Conservation (phyloP, 176 grass and related monocot genomes). For the Oryza coarctata region DNA sequence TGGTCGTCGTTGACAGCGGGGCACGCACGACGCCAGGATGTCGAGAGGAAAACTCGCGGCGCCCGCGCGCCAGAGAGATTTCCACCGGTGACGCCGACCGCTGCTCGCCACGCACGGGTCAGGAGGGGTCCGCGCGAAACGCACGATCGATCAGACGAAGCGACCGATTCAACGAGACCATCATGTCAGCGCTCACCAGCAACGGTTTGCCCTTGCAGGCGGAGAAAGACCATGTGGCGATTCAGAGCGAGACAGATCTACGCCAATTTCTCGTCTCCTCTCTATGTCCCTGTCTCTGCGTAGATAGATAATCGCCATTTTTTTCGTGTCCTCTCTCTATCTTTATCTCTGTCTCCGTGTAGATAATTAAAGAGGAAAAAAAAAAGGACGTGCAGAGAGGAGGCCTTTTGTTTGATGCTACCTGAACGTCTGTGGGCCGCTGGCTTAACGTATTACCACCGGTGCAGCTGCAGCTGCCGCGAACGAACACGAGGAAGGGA, state of each 20-base stretch:
- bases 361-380: too few species aligned
- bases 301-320: background rate
- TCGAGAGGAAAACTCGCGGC: background rate
- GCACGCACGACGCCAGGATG: background rate
- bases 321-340: too few species aligned
- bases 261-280: background rate
- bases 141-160: too few species aligned
- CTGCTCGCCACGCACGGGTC: background rate
- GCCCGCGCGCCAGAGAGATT: background rate
- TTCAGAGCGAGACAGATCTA: background rate
- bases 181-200: background rate
- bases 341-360: too few species aligned
- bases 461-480: background rate
- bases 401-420: background rate
- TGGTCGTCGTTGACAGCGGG: background rate
- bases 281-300: background rate
- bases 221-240: background rate
- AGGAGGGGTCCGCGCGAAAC: background rate
- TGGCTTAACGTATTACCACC: background rate
- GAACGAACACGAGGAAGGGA: background rate
- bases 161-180: background rate
- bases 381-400: background rate
- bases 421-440: background rate
- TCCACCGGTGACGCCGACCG: background rate
- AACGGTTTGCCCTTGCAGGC: background rate